phyloP scores from a whole-genome alignment of 2,329 filamentous ascomycete species.

The Calonectria hawksworthii region DNA sequence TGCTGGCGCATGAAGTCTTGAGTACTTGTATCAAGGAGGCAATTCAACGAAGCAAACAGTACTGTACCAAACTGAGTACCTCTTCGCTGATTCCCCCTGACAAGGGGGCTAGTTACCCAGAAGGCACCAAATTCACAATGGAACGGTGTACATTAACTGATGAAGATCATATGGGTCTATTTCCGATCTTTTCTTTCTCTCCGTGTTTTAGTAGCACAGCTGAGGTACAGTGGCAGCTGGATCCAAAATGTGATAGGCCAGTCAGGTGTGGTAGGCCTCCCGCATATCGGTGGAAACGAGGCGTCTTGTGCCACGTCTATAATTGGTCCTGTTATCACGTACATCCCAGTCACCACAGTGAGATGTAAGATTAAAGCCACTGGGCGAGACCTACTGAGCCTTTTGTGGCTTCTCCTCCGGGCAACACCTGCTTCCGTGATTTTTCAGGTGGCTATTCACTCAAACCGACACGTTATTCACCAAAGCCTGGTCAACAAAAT shows the following conservation, averaged over 20 bases:
- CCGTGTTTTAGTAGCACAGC: neutral
- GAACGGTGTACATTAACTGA: too few species aligned
- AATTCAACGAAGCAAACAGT: too few species aligned
- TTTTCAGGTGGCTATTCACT: neutral
- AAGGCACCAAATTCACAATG: neutral
- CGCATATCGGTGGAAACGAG: neutral
- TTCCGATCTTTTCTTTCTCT: neutral
- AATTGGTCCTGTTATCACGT: neutral
- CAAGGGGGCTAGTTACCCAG: neutral
- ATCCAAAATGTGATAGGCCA: too few species aligned
- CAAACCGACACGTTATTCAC: neutral
- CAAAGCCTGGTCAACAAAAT: neutral
- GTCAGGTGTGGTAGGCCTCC: neutral
- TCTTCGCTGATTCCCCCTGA: neutral
- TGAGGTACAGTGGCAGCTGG: neutral
- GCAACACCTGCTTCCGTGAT: too few species aligned
- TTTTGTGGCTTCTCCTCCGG: fast-evolving
- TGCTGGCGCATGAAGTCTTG: neutral
- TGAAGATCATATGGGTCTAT: neutral
- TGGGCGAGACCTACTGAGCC: neutral
- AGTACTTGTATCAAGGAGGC: neutral
- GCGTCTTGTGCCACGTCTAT: neutral
- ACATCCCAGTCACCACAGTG: neutral
- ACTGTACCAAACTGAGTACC: neutral
- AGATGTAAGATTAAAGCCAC: neutral